phyloP scores from a whole-genome alignment of 441 rosid species.

The Erodium trifolium region DNA sequence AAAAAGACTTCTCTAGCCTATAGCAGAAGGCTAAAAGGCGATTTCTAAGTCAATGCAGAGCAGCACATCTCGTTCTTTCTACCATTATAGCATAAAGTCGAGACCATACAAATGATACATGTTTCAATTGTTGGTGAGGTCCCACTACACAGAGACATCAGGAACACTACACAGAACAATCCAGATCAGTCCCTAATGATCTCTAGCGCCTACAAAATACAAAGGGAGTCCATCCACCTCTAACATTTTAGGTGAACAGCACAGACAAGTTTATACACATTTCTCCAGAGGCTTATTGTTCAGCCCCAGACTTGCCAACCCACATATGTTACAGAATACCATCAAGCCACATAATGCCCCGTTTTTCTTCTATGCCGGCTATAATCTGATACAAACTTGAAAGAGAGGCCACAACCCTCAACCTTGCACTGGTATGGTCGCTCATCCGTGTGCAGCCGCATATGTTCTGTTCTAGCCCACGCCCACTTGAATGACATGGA shows the following conservation, averaged over 20 bases:
- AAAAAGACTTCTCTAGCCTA: too few relatives aligned
- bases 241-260: conserved; percentile 20
- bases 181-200: conserved; percentile 2
- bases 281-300: conserved; percentile 21
- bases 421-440: conserved; percentile 81
- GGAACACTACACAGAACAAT: not conserved
- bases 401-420: conserved; percentile 69
- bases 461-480: conserved; percentile 99
- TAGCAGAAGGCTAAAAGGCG: too few relatives aligned
- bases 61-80: too few relatives aligned
- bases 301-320: conserved; percentile 13
- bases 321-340: not conserved
- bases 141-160: not conserved
- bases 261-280: conserved; percentile 24
- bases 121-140: too few relatives aligned
- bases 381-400: conserved; percentile 91
- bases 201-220: conserved; percentile 25
- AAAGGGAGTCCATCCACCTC: conserved; percentile 28
- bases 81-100: too few relatives aligned
- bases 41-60: too few relatives aligned
- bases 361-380: conserved; percentile 91
- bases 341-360: conserved; percentile 51
- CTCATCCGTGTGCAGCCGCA: conserved; percentile 89
- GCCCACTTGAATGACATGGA: conserved; percentile 92
- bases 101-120: too few relatives aligned